A percentile compares a stretch with the other conserved stretches of the same genome.
Conservation (phyloP, 257 asterid species). For the Solanum tarapatanum region DNA sequence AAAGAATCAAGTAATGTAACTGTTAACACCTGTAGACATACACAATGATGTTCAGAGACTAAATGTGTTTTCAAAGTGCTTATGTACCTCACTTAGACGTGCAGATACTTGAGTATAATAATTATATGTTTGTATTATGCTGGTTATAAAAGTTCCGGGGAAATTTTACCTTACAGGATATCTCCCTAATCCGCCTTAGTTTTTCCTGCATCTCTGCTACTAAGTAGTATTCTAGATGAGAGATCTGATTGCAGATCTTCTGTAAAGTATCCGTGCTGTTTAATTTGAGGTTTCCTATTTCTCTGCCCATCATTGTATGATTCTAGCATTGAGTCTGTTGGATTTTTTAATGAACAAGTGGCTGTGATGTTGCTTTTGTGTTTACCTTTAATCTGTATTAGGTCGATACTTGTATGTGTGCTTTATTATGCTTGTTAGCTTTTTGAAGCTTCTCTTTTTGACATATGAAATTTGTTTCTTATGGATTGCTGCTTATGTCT, state of each 20-base stretch:
- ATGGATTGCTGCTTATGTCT: neutral
- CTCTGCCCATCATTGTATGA: neutral
- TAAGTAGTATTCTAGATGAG: neutral
- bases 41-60: neutral
- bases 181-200: too few relatives aligned
- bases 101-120: neutral
- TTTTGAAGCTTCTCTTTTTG: neutral
- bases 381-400: neutral
- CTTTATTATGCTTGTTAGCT: neutral
- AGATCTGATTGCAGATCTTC: neutral
- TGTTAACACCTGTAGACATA: neutral
- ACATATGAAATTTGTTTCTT: neutral
- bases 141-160: neutral
- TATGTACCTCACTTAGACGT: neutral
- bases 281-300: neutral
- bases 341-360: neutral
- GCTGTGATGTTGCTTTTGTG: neutral
- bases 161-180: neutral
- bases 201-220: neutral
- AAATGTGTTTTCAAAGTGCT: accelerated
- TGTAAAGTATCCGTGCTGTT: neutral
- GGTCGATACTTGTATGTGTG: neutral
- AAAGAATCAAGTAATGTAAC: neutral
- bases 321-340: neutral
- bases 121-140: neutral